Base-by-base conservation (phyloP, 2,329 filamentous ascomycete genomes). In the Nemania sp. region DNA sequence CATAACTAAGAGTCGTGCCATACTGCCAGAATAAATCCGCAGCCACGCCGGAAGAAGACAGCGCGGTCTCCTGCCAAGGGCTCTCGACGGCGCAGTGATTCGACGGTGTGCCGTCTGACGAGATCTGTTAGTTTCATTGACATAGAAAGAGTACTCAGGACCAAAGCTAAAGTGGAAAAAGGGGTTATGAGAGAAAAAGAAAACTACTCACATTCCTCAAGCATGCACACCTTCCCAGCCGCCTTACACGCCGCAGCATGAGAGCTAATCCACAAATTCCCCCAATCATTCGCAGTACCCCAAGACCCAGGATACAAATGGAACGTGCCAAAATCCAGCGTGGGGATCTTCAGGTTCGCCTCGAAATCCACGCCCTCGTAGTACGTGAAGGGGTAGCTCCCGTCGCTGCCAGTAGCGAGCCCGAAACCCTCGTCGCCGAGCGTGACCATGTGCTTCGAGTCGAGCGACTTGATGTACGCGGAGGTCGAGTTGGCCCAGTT, bases 391-490 rank as follows among this genome's bases (percentile, higher is more conserved):
- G 85, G 85, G 66, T 87, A 88, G 58, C 80, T 82, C 59, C 87
- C 86, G 2, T 84, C 84, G 2, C 80, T 79, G 55, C 20, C 58
- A 1, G 65, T 67, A 4, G 20, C 32, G 22, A 83, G 77, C 2
- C 81, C 82, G 69, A 85, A 82, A 7, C 82, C 82, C 66, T 83
- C 89, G 73, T 91, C 89, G 26, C 90, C 89, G 3, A 90, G 82
- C 0, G 86, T 85, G 29, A 91, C 88, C 84, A 91, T 85, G 77
- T 91, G 90, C 62, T 85, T 79, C 0, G 83, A 71, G 74, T 92
- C 90, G 13, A 91, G 80, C 13, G 81, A 84, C 78, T 91, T 92
- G 78, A 92, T 87, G 75, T 90, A 92, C 24, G 82, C 80, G 24
- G 87, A 89, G 1, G 85, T 87, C 5, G 78, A 78, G 47, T 82